These are phyloP conservation scores for Rhizopogon rudus DNA, from an alignment of 768 basidiomycete species.

Conservation along the genomic window DNA sequence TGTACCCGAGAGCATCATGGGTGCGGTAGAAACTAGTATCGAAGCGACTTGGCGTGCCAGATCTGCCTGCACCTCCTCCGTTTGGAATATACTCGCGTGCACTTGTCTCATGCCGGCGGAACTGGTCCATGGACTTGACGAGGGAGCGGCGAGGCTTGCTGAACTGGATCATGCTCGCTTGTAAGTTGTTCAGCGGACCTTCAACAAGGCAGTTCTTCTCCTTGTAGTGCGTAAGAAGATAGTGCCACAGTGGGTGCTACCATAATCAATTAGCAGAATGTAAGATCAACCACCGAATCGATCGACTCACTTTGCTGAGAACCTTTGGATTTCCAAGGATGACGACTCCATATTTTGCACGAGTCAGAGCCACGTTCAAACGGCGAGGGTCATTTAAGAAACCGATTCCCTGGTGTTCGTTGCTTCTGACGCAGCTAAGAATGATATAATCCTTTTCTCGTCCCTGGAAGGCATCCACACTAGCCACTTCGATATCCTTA, in stretches of 20 bases:
- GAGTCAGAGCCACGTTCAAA: slow-evolving; percentile 93
- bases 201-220: slow-evolving; percentile 93
- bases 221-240: slow-evolving; percentile 97
- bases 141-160: slow-evolving; percentile 92
- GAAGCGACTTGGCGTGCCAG: slow-evolving; percentile 91
- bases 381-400: slow-evolving; percentile 98
- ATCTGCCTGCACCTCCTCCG: slow-evolving; percentile 42
- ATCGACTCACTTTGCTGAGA: slow-evolving; percentile 80
- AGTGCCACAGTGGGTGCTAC: slow-evolving; percentile 98
- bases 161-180: slow-evolving; percentile 99
- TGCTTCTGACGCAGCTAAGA: slow-evolving; percentile 93
- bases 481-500: slow-evolving; percentile 99
- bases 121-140: slow-evolving; percentile 87
- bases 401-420: slow-evolving; percentile 99
- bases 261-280: slow-evolving; percentile 10
- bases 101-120: slow-evolving; percentile 88
- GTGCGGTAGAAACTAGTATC: slow-evolving; percentile 95
- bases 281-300: background rate
- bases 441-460: slow-evolving; percentile 99
- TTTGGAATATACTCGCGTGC: slow-evolving; percentile 70
- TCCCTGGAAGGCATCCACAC: slow-evolving; percentile 98
- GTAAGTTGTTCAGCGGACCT: slow-evolving; percentile 93
- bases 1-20: slow-evolving; percentile 90
- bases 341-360: slow-evolving; percentile 97
- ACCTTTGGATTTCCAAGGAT: slow-evolving; percentile 99